Evolutionary conservation across 2,329 filamentous ascomycete species (phyloP).

Genomic region (Claviceps lovelessii): DNA sequence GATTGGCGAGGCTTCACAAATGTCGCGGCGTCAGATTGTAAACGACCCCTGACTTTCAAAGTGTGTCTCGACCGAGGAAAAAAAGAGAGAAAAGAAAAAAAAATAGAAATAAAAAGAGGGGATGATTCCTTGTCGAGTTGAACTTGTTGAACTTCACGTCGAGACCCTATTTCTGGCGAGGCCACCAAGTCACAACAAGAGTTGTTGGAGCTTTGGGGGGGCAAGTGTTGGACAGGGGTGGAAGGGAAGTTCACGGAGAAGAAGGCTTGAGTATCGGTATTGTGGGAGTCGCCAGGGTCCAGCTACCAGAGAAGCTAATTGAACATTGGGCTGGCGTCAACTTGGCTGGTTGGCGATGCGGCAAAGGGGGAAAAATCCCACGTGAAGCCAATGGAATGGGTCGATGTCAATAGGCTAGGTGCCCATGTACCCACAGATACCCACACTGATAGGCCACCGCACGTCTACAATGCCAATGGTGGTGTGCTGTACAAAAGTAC

Average conservation of each 20-base stretch:
- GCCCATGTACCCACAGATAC: too few species aligned
- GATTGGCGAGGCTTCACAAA: constrained; percentile 2
- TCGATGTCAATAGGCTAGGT: too few species aligned
- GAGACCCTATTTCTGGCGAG: constrained; percentile 1
- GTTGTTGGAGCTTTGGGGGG: neutral
- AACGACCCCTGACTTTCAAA: neutral
- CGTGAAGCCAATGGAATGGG: too few species aligned
- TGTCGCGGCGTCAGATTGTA: neutral
- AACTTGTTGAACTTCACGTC: neutral
- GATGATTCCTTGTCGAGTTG: neutral
- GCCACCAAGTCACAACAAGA: neutral
- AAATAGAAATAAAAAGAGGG: neutral
- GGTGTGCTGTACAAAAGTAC: too few species aligned
- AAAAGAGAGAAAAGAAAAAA: too few species aligned
- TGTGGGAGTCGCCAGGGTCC: neutral
- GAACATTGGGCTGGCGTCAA: neutral
- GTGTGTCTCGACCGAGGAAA: neutral
- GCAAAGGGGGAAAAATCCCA: neutral
- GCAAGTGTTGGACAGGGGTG: neutral
- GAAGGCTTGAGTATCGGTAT: neutral
- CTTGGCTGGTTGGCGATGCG: neutral
- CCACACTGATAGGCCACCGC: too few species aligned
- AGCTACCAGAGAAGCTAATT: neutral
- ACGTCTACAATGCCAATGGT: too few species aligned
- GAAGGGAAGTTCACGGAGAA: neutral